Conservation (phyloP, 2,329 filamentous ascomycete genomes). For the Botrytis tulipae region DNA sequence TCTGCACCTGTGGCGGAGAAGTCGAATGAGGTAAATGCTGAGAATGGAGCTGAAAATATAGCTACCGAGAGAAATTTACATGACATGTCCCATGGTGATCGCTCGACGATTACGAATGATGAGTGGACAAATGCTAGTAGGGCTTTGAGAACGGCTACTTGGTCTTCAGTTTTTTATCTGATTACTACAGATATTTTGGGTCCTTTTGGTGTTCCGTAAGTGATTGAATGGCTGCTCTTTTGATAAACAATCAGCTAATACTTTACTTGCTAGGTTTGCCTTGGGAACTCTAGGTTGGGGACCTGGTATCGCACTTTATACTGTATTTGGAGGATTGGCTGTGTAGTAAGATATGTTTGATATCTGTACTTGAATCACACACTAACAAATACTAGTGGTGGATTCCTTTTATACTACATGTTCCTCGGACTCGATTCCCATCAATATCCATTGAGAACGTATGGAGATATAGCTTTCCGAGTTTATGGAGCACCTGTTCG, state of each 20-base stretch:
- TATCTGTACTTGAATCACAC: no score
- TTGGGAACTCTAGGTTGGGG: conserved; percentile 20
- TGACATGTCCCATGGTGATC: background rate
- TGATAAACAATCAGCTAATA: background rate
- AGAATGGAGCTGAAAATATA: conserved; percentile 12
- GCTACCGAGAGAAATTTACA: background rate
- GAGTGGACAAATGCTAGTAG: conserved; percentile 49
- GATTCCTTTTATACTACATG: conserved; percentile 25
- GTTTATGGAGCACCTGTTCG: conserved; percentile 26
- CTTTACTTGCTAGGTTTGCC: conserved; percentile 6
- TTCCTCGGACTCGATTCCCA: conserved; percentile 31
- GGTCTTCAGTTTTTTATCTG: conserved; percentile 44
- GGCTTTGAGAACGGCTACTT: conserved; percentile 45
- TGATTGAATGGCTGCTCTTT: background rate
- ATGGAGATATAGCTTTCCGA: conserved; percentile 31
- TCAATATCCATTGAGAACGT: conserved; percentile 25
- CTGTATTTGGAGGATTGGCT: conserved; percentile 24
- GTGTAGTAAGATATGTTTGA: conserved; percentile 1
- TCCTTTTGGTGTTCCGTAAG: conserved; percentile 25
- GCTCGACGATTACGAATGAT: conserved; percentile 34
- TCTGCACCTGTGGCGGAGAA: background rate
- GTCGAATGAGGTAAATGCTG: background rate
- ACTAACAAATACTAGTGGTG: conserved; percentile 13
- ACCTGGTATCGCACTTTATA: conserved; percentile 28
- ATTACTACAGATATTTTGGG: conserved; percentile 27